Evolutionary conservation across 2,329 filamentous ascomycete species (phyloP).

Genomic region (Beauveria australis): DNA sequence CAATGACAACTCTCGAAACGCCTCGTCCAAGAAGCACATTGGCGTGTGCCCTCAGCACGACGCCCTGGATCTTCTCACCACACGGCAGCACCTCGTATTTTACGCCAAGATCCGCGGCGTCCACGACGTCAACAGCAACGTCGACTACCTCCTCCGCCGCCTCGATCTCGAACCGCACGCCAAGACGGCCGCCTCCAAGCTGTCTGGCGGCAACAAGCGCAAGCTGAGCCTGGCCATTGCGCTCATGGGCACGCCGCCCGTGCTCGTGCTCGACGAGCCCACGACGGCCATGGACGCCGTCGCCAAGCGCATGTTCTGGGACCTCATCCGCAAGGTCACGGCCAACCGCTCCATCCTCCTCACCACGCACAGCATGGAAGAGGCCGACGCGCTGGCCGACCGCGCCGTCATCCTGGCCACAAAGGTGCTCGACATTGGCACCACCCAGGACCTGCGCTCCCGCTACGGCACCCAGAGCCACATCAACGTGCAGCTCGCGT

Average conservation of each 20-base stretch:
- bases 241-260: slow-evolving; percentile 76
- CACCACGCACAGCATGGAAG: slow-evolving; percentile 87
- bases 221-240: slow-evolving; percentile 79
- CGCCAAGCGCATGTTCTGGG: slow-evolving; percentile 83
- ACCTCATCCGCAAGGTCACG: slow-evolving; percentile 58
- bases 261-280: slow-evolving; percentile 77
- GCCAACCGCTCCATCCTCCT: slow-evolving; percentile 66
- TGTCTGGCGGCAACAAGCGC: slow-evolving; percentile 80
- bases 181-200: slow-evolving; percentile 61
- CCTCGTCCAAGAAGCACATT: slow-evolving; percentile 57
- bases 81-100: slow-evolving; percentile 70
- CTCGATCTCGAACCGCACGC: slow-evolving; percentile 64
- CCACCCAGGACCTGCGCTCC: slow-evolving; percentile 46
- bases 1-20: slow-evolving; percentile 51
- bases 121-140: slow-evolving; percentile 60
- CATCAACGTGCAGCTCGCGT: slow-evolving; percentile 51
- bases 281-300: slow-evolving; percentile 78
- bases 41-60: slow-evolving; percentile 78
- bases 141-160: slow-evolving; percentile 60
- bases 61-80: slow-evolving; percentile 79
- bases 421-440: slow-evolving; percentile 51
- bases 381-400: slow-evolving; percentile 73
- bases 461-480: slow-evolving; percentile 55
- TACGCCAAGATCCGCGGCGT: slow-evolving; percentile 71
- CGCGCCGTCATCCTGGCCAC: slow-evolving; percentile 40